Conservation (phyloP, 2,329 filamentous ascomycete genomes). For the Sporothrix variecibatus region DNA sequence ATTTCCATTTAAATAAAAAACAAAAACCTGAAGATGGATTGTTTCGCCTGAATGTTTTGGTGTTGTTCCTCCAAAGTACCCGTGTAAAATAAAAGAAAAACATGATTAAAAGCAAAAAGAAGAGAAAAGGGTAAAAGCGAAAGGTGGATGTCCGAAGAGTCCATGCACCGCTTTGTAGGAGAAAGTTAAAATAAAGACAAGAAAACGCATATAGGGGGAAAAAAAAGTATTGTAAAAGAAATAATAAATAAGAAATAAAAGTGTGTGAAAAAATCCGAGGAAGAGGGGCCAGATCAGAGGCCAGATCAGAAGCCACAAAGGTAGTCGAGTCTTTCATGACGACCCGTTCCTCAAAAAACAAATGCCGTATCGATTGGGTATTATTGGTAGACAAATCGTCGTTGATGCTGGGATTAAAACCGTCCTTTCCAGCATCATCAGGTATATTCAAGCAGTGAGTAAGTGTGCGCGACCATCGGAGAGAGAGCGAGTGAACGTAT, state of each 20-base stretch:
- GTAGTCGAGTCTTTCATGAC: background rate
- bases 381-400: constrained; percentile 22
- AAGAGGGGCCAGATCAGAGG: background rate
- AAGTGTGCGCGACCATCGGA: background rate
- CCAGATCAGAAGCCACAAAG: background rate
- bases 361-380: background rate
- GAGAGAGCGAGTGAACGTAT: background rate
- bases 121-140: background rate
- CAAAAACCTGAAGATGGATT: background rate
- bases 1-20: constrained; percentile 17
- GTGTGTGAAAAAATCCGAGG: background rate
- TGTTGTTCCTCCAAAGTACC: background rate
- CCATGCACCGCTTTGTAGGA: constrained; percentile 22
- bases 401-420: background rate
- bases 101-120: background rate
- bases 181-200: constrained; percentile 18
- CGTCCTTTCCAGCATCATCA: background rate
- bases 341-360: background rate
- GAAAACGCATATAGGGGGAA: background rate
- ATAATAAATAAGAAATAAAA: background rate
- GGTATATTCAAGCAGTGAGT: background rate
- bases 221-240: background rate
- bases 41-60: background rate
- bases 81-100: constrained; percentile 7
- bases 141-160: background rate